Percentiles rank a stretch among this genome's conserved stretches.
phyloP scores from a whole-genome alignment of 257 asterid species.

The Solanum phureja region DNA sequence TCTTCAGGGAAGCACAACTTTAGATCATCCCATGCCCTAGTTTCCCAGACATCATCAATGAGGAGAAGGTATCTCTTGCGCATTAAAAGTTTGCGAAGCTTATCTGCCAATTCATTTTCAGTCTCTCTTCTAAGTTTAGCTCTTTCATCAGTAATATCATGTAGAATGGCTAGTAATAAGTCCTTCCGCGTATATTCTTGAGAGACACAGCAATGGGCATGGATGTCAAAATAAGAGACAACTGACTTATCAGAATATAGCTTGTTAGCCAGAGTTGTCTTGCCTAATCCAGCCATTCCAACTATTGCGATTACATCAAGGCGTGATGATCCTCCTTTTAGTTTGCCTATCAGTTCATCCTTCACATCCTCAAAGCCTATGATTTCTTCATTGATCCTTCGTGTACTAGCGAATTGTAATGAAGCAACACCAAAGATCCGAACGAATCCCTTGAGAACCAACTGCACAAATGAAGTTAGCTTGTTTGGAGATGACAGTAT shows the following conservation, averaged over 20 bases:
- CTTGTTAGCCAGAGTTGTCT: constrained; percentile 27
- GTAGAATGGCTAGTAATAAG: constrained; percentile 9
- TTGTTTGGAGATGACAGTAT: background rate
- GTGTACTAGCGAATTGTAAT: background rate
- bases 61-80: constrained; percentile 23
- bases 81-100: constrained; percentile 6
- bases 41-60: constrained; percentile 34
- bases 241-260: constrained; percentile 1
- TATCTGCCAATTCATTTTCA: background rate
- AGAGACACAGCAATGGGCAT: background rate
- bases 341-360: background rate
- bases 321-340: background rate
- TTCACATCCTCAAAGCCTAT: background rate
- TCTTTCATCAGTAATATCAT: background rate
- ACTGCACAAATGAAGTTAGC: background rate
- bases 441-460: background rate
- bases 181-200: constrained; percentile 1
- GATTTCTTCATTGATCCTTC: background rate
- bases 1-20: background rate
- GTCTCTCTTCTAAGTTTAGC: background rate
- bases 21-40: constrained; percentile 13
- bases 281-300: constrained; percentile 7
- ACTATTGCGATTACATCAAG: background rate
- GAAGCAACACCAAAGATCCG: background rate
- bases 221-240: background rate